Percentiles rank a stretch among this genome's conserved stretches.
phyloP scores from a whole-genome alignment of 805 yeast genomes.

The Kazachstania bromeliacearum region DNA sequence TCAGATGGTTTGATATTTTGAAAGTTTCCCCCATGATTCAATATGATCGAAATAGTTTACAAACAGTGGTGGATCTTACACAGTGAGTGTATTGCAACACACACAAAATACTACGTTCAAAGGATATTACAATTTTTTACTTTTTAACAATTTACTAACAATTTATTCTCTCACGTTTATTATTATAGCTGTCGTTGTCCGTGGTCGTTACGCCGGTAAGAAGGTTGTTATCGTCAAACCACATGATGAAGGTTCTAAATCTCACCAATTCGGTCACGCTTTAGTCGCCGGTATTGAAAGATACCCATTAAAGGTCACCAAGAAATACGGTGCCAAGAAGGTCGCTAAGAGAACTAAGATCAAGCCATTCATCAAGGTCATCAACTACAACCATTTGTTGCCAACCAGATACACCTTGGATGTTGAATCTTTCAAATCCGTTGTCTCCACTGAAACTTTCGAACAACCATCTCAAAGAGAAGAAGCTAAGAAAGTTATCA shows the following conservation, averaged over 20 bases:
- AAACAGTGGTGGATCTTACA: too few species aligned
- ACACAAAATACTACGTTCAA: too few species aligned
- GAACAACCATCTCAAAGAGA: constrained; percentile 96
- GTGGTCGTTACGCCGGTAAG: constrained; percentile 99
- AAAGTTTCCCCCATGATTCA: too few species aligned
- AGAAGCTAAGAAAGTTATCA: constrained; percentile 98
- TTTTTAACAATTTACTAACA: not conserved
- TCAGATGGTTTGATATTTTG: too few species aligned
- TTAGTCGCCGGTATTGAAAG: constrained; percentile 99
- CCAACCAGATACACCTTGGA: constrained; percentile 99
- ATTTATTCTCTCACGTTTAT: not conserved
- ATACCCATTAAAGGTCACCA: constrained; percentile 94
- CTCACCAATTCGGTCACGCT: constrained; percentile 99
- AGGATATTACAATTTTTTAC: too few species aligned
- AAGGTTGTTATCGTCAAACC: constrained; percentile 98
- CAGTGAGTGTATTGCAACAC: too few species aligned
- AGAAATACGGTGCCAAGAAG: constrained; percentile 91
- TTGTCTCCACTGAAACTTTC: constrained; percentile 87
- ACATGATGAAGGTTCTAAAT: constrained; percentile 97
- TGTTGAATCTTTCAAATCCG: constrained; percentile 88
- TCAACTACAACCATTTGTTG: constrained; percentile 99
- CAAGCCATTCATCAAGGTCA: constrained; percentile 97
- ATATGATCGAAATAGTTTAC: too few species aligned
- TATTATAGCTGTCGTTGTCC: constrained; percentile 90
- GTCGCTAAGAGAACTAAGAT: constrained; percentile 94